Evolutionary conservation across 2,329 filamentous ascomycete species (phyloP).

Genomic region (Kalaharituber pfeilii): DNA sequence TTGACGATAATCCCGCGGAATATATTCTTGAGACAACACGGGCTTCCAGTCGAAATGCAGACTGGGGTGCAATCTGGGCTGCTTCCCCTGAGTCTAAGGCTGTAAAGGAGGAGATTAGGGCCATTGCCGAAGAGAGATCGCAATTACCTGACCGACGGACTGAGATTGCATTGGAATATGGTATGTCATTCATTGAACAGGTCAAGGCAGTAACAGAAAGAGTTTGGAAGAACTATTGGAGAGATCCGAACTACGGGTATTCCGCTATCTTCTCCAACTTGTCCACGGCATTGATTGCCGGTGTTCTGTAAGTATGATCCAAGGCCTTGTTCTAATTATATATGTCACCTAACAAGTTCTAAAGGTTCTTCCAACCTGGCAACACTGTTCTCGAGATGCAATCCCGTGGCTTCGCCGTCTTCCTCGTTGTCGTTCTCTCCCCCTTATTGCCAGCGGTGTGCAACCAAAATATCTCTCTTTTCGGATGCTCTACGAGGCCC

Average conservation of each 20-base stretch:
- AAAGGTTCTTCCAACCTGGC: constrained; percentile 47
- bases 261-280: constrained; percentile 46
- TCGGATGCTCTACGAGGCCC: constrained; percentile 52
- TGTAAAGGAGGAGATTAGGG: constrained; percentile 47
- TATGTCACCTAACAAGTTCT: background rate
- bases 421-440: constrained; percentile 47
- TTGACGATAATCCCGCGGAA: constrained; percentile 31
- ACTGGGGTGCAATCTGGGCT: constrained; percentile 63
- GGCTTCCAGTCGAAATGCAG: constrained; percentile 28
- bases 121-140: constrained; percentile 41
- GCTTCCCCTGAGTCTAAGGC: constrained; percentile 43
- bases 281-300: constrained; percentile 19
- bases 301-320: constrained; percentile 14
- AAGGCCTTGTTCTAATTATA: background rate
- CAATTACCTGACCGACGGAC: constrained; percentile 28
- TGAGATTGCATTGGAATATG: constrained; percentile 36
- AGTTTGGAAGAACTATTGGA: constrained; percentile 56
- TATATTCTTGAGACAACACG: constrained; percentile 30
- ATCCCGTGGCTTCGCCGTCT: constrained; percentile 58
- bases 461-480: constrained; percentile 65
- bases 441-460: constrained; percentile 56
- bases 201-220: constrained; percentile 50
- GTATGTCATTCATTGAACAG: constrained; percentile 46
- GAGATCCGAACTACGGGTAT: constrained; percentile 59
- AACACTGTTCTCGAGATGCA: constrained; percentile 52